These are phyloP conservation scores for Fusarium sp. DNA, from an alignment of 2,329 filamentous ascomycete species.

Conservation along the genomic window DNA sequence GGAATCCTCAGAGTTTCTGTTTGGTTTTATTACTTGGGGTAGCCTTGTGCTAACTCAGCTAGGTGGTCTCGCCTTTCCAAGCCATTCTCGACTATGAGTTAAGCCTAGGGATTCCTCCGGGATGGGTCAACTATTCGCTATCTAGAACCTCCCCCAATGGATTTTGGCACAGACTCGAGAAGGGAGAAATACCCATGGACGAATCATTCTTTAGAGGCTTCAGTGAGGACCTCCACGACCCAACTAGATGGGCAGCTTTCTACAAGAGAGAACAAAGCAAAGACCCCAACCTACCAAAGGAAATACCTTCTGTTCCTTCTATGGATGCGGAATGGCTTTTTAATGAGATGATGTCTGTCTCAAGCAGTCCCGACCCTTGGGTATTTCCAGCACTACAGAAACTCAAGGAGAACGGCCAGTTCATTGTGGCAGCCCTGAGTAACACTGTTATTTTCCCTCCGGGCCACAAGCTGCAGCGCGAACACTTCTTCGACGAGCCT, in stretches of 20 bases:
- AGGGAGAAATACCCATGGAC: slow-evolving; percentile 81
- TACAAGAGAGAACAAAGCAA: slow-evolving; percentile 57
- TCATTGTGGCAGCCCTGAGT: slow-evolving; percentile 81
- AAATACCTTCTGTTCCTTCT: slow-evolving; percentile 70
- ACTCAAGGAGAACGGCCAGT: slow-evolving; percentile 70
- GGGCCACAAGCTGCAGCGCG: slow-evolving; percentile 70
- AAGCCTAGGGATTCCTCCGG: slow-evolving; percentile 77
- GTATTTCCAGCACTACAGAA: slow-evolving; percentile 84
- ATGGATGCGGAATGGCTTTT: slow-evolving; percentile 85
- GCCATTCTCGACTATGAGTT: slow-evolving; percentile 92
- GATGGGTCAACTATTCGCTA: slow-evolving; percentile 93
- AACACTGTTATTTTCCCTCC: slow-evolving; percentile 90
- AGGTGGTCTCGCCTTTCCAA: slow-evolving; percentile 93
- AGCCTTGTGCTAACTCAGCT: slow-evolving; percentile 8
- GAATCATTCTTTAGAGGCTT: slow-evolving; percentile 79
- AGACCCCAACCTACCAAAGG: slow-evolving; percentile 51
- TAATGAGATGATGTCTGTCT: slow-evolving; percentile 86
- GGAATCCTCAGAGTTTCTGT: neutral
- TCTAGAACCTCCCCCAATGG: slow-evolving; percentile 79
- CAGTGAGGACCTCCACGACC: slow-evolving; percentile 74
- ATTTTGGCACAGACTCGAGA: slow-evolving; percentile 88
- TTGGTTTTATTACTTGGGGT: neutral
- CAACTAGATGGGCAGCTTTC: slow-evolving; percentile 74
- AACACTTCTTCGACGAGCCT: slow-evolving; percentile 62
- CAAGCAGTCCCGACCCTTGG: slow-evolving; percentile 78